Percentiles rank a stretch among this genome's conserved stretches.
Conservation (phyloP, 2,329 filamentous ascomycete species). For the Sporothrix humicola region DNA sequence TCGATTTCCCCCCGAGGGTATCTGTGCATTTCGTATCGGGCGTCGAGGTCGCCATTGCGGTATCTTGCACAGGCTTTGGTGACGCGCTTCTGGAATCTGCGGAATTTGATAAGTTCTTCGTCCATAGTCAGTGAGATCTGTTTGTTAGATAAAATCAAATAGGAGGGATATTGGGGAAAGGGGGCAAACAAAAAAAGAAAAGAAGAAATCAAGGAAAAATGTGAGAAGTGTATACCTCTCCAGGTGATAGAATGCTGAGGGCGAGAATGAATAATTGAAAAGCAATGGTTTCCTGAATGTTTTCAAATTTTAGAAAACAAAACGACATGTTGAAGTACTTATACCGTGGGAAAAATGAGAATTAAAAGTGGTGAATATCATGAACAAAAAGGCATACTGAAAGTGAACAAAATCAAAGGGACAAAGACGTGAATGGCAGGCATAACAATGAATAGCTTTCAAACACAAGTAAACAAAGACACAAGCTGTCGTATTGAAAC, state of each 20-base stretch:
- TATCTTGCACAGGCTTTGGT: background rate
- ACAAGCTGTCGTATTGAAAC: too few species aligned
- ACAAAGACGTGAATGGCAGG: background rate
- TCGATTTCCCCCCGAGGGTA: background rate
- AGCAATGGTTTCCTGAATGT: background rate
- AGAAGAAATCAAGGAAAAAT: background rate
- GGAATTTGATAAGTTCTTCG: background rate
- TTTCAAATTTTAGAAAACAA: background rate
- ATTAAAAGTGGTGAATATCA: too few species aligned
- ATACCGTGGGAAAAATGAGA: background rate
- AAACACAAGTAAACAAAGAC: too few species aligned
- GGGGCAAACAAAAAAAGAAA: background rate
- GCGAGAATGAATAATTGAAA: background rate
- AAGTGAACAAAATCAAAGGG: background rate
- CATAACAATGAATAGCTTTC: too few species aligned
- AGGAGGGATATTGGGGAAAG: background rate
- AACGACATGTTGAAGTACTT: background rate
- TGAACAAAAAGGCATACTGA: background rate
- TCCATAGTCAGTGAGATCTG: background rate
- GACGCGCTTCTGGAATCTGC: background rate
- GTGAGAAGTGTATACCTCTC: constrained; percentile 7
- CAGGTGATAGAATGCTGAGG: background rate
- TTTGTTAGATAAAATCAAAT: background rate
- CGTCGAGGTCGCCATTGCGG: background rate
- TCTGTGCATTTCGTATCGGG: too few species aligned